Conservation (phyloP, 2,329 filamentous ascomycete genomes). For the Monascus ruber region DNA sequence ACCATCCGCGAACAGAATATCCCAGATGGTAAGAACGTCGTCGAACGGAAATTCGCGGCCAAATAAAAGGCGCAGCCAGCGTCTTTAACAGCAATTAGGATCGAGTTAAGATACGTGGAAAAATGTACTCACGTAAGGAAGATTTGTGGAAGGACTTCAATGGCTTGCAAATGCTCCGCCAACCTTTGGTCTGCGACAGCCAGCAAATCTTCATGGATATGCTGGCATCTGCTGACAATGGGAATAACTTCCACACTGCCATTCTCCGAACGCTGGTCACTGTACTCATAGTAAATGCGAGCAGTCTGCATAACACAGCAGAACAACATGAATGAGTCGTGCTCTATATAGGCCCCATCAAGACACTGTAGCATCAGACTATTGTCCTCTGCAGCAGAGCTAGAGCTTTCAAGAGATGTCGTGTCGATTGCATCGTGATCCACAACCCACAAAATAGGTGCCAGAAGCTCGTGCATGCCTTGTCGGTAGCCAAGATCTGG, state of each 20-base stretch:
- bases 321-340: slow-evolving; percentile 82
- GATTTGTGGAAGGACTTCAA: slow-evolving; percentile 91
- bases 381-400: slow-evolving; percentile 30
- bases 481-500: slow-evolving; percentile 85
- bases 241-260: slow-evolving; percentile 44
- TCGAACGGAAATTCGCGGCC: slow-evolving; percentile 87
- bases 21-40: slow-evolving; percentile 76
- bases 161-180: slow-evolving; percentile 63
- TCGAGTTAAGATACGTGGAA: not conserved
- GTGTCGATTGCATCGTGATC: slow-evolving; percentile 66
- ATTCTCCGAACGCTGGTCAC: slow-evolving; percentile 33
- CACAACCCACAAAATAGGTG: slow-evolving; percentile 76
- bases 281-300: slow-evolving; percentile 75
- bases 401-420: slow-evolving; percentile 20
- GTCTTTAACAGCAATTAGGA: slow-evolving; percentile 38
- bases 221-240: slow-evolving; percentile 75
- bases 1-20: slow-evolving; percentile 79
- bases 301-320: slow-evolving; percentile 77
- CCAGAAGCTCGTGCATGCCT: slow-evolving; percentile 94
- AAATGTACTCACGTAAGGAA: slow-evolving; percentile 64
- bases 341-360: slow-evolving; percentile 66
- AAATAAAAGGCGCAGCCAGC: slow-evolving; percentile 89
- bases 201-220: slow-evolving; percentile 75
- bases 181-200: slow-evolving; percentile 73
- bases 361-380: slow-evolving; percentile 53